A percentile compares a stretch with the other conserved stretches of the same genome.
phyloP scores from a whole-genome alignment of 257 asterid genomes.

The Capsicum chinense region DNA sequence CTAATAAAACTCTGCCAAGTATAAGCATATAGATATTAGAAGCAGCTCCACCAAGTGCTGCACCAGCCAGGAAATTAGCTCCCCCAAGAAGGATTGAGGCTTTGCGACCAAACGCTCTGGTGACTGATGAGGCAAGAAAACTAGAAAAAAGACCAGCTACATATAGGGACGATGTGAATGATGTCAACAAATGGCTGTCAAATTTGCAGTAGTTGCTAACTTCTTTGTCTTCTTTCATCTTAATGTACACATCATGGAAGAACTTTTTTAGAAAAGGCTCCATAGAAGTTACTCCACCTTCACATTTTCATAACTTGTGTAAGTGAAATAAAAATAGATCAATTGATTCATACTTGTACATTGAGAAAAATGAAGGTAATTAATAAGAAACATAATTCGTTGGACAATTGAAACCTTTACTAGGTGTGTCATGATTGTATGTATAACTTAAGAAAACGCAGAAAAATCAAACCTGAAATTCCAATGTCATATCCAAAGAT shows the following conservation, averaged over 20 bases:
- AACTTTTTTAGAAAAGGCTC: slow-evolving; percentile 67
- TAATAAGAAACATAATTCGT: too few species aligned
- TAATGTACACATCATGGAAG: slow-evolving; percentile 59
- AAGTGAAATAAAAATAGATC: neutral
- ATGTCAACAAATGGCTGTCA: slow-evolving; percentile 65
- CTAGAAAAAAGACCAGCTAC: slow-evolving; percentile 77
- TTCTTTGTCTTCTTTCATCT: slow-evolving; percentile 58
- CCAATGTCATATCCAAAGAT: slow-evolving; percentile 91
- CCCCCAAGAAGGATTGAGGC: slow-evolving; percentile 71
- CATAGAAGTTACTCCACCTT: slow-evolving; percentile 95
- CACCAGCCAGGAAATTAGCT: slow-evolving; percentile 66
- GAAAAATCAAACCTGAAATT: slow-evolving; percentile 61
- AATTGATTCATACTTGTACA: neutral
- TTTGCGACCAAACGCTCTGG: slow-evolving; percentile 64
- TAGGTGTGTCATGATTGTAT: neutral
- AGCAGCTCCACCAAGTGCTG: slow-evolving; percentile 77
- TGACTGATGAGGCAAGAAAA: slow-evolving; percentile 60
- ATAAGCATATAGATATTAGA: slow-evolving; percentile 64
- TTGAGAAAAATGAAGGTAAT: too few species aligned
- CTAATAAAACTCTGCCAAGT: slow-evolving; percentile 70
- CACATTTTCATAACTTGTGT: slow-evolving; percentile 1
- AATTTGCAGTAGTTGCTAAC: slow-evolving; percentile 83
- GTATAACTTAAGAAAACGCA: neutral
- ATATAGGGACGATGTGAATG: slow-evolving; percentile 80
- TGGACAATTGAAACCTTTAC: neutral